These are phyloP conservation scores for Fusarium incarnatum DNA, from an alignment of 2,329 filamentous ascomycete genomes.

Conservation along the genomic window DNA sequence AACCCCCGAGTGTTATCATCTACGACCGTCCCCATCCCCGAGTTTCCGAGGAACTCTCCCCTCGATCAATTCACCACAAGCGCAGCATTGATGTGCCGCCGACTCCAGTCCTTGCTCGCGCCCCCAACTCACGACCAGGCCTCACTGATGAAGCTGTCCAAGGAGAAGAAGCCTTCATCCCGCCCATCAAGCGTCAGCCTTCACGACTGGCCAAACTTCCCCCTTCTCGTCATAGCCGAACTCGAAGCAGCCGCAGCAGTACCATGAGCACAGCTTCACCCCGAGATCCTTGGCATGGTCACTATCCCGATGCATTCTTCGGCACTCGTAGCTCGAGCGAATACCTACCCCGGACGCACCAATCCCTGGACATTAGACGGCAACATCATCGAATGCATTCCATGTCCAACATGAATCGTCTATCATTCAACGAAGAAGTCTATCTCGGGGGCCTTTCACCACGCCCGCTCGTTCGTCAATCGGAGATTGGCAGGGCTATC, in stretches of 20 bases:
- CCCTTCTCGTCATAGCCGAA: slow-evolving; percentile 54
- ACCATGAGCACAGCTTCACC: slow-evolving; percentile 55
- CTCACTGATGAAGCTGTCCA: slow-evolving; percentile 71
- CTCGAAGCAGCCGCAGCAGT: slow-evolving; percentile 61
- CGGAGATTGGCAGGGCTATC: slow-evolving; percentile 65
- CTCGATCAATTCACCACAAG: slow-evolving; percentile 50
- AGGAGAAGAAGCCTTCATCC: slow-evolving; percentile 69
- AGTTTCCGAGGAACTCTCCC: slow-evolving; percentile 48
- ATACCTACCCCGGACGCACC: slow-evolving; percentile 41
- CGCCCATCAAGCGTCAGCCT: slow-evolving; percentile 63
- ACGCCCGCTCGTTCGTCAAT: slow-evolving; percentile 59
- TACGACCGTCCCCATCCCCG: slow-evolving; percentile 56
- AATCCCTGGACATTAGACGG: slow-evolving; percentile 39
- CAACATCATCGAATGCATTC: slow-evolving; percentile 53
- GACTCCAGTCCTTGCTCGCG: slow-evolving; percentile 66
- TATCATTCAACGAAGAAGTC: slow-evolving; percentile 61
- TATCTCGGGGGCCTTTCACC: slow-evolving; percentile 61
- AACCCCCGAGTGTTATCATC: slow-evolving; percentile 65
- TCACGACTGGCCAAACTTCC: slow-evolving; percentile 66
- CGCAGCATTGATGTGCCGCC: slow-evolving; percentile 60
- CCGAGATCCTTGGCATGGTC: slow-evolving; percentile 56
- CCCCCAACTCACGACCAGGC: slow-evolving; percentile 71
- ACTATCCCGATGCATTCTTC: slow-evolving; percentile 49
- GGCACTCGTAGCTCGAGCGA: slow-evolving; percentile 52
- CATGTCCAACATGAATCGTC: slow-evolving; percentile 55